Evolutionary conservation across 345 rosid species (phyloP), one percentile per base, ranked within the genome.

Genomic region (Microthlaspi erraticum): DNA sequence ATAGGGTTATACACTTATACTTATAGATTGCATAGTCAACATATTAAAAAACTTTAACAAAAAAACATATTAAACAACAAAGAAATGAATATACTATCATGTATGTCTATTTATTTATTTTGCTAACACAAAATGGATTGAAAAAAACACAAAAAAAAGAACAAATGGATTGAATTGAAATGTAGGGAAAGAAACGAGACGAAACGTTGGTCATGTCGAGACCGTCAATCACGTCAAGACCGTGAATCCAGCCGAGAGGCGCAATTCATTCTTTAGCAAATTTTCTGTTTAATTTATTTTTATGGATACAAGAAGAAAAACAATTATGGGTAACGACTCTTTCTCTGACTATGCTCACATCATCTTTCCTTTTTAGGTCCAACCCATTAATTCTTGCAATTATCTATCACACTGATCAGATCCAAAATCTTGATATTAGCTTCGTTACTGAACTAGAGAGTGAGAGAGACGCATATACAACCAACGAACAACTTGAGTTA

Each of bases 201-300:
- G 29, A 57, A 64, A 23, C 37, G 52, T 64, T 38, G 43, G 65
- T 48, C 32, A 72, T 26, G 59, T 23, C 44, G 50, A 53, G 39
- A 68, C 68, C 74, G 74, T 51, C 68, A 74, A 68, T 75, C 78
- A 68, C 69, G 74, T 38, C 55, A 32, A 54, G 44, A 41, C 66
- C 70, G 75, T 75, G 46, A 54, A 44, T 67, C 19, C 5, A 36
- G 54, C 31, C 37, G 31, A 53, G 38, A 42, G 71, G 41, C 17
- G 53, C 64, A 70, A 52, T 51, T 52, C 26, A 63, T 50, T 64
- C 48, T 59, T 43, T 41, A 57, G 18, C 59, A 32, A 23, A 23
- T 23, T 23, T 23, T 23, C 26, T 23, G 26, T 23, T 32, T 5
- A 2, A 37, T 70, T 59, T 31, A 2, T 10, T 16, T 1, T 29